Evolutionary conservation across 106 monocot genomes (phyloP).

Genomic region (Dendrobium officinale): DNA sequence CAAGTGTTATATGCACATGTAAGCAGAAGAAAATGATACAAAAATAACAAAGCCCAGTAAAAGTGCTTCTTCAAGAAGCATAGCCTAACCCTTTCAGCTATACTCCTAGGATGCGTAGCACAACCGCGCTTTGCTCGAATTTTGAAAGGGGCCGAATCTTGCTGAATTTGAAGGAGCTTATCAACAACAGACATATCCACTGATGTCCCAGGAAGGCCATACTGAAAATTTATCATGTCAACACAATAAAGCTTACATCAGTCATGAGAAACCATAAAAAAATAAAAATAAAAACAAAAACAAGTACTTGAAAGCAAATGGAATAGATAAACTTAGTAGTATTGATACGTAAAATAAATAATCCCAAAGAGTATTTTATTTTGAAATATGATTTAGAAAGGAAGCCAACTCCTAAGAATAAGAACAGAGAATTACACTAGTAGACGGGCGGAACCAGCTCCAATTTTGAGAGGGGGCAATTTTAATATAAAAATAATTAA

Average conservation of each 20-base stretch:
- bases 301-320: neutral
- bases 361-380: neutral
- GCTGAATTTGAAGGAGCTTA: slow-evolving; percentile 38
- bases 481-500: too few relatives aligned
- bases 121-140: slow-evolving; percentile 65
- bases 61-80: neutral
- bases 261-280: neutral
- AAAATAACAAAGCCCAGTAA: neutral
- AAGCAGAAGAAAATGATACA: neutral
- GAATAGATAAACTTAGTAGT: neutral
- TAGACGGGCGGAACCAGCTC: too few relatives aligned
- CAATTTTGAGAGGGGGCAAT: too few relatives aligned
- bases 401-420: neutral
- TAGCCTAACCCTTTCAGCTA: slow-evolving; percentile 52
- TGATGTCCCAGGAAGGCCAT: slow-evolving; percentile 38
- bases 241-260: neutral
- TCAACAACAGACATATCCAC: slow-evolving; percentile 50
- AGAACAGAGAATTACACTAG: neutral
- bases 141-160: slow-evolving; percentile 25
- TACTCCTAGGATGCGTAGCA: slow-evolving; percentile 61
- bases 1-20: neutral
- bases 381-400: neutral
- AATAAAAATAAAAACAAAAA: neutral
- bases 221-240: slow-evolving; percentile 22
- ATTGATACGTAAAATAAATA: neutral